Conservation (phyloP, 495 filamentous ascomycete genomes). For the Hypoxylon trugodes region DNA sequence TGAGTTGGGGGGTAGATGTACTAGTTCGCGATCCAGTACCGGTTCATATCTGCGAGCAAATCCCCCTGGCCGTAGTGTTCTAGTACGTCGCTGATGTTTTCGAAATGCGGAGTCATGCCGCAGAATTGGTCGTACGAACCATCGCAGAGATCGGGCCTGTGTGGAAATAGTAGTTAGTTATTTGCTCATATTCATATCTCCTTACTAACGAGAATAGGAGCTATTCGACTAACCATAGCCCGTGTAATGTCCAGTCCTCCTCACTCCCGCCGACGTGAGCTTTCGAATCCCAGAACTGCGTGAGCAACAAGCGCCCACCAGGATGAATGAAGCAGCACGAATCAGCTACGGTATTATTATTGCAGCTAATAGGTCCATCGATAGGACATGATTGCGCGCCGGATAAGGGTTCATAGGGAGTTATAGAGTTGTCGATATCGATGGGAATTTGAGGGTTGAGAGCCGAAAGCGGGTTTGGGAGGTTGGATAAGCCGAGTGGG, state of each 20-base stretch:
- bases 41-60: conserved; percentile 76
- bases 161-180: not conserved
- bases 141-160: conserved; percentile 84
- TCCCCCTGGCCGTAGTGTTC: conserved; percentile 66
- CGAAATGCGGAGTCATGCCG: conserved; percentile 70
- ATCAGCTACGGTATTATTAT: conserved; percentile 58
- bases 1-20: too few species aligned
- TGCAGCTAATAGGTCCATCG: conserved; percentile 59
- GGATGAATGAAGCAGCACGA: conserved; percentile 86
- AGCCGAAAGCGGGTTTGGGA: conserved; percentile 26
- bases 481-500: conserved; percentile 32
- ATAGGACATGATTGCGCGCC: conserved; percentile 52
- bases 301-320: conserved; percentile 79
- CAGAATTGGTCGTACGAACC: conserved; percentile 81
- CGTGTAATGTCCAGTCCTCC: conserved; percentile 87
- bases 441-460: conserved; percentile 27
- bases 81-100: conserved; percentile 75
- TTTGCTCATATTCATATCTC: not conserved
- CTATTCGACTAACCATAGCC: conserved; percentile 67
- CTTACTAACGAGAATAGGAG: not conserved
- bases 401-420: conserved; percentile 49
- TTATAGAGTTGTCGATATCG: conserved; percentile 26
- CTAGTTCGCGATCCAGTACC: conserved; percentile 72
- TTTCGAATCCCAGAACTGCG: conserved; percentile 87
- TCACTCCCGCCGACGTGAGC: conserved; percentile 71